Conservation (phyloP, 768 basidiomycete species). For the Kwoniella mangroviensis region DNA sequence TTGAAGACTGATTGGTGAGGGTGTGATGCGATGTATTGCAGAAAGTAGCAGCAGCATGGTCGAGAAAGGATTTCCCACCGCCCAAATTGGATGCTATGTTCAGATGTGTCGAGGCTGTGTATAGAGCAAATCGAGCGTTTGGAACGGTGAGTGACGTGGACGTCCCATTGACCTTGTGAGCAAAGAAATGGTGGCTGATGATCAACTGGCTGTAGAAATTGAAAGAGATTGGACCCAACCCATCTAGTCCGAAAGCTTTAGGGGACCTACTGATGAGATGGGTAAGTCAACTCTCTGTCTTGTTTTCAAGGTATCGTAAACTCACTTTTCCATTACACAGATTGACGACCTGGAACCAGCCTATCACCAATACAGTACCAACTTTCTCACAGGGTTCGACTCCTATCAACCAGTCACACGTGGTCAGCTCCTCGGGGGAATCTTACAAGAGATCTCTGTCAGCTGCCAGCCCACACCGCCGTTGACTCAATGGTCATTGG, state of each 20-base stretch:
- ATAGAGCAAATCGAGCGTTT: slow-evolving; percentile 84
- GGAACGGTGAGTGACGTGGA: slow-evolving; percentile 65
- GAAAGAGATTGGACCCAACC: slow-evolving; percentile 89
- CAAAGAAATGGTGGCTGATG: neutral
- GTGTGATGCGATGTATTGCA: slow-evolving; percentile 51
- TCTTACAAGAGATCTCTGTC: slow-evolving; percentile 72
- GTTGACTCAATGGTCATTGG: slow-evolving; percentile 72
- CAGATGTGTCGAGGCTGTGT: slow-evolving; percentile 86
- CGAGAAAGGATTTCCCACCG: slow-evolving; percentile 89
- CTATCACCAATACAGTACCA: slow-evolving; percentile 78
- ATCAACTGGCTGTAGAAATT: slow-evolving; percentile 69
- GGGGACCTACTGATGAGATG: slow-evolving; percentile 96
- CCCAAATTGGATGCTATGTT: slow-evolving; percentile 92
- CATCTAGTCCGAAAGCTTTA: slow-evolving; percentile 87
- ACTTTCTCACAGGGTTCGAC: slow-evolving; percentile 79
- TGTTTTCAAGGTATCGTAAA: slow-evolving; percentile 10
- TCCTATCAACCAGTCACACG: slow-evolving; percentile 76
- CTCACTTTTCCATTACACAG: slow-evolving; percentile 59
- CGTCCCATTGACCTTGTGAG: neutral
- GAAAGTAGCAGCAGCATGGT: slow-evolving; percentile 99
- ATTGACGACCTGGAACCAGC: slow-evolving; percentile 88
- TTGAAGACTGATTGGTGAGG: neutral
- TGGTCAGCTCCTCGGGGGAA: slow-evolving; percentile 71
- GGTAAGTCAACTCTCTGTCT: slow-evolving; percentile 64
- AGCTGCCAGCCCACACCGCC: slow-evolving; percentile 66